Evolutionary conservation across 208 protist genomes (phyloP).

Genomic region (Leishmania braziliensis): DNA sequence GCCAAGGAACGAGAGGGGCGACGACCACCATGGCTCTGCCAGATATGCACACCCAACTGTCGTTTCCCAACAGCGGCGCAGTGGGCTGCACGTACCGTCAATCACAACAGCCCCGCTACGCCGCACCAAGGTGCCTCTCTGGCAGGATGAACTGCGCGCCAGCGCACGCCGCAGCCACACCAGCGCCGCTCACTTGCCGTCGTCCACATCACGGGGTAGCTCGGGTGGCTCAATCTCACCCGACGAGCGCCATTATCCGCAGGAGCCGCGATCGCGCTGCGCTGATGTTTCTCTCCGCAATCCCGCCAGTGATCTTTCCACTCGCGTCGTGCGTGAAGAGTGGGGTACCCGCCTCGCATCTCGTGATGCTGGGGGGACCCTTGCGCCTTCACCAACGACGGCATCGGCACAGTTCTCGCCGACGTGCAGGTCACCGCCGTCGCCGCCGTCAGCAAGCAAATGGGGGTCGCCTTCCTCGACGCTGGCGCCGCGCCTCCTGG

Average conservation of each 20-base stretch:
- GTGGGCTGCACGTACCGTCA: background rate
- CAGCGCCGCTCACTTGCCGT: background rate
- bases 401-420: background rate
- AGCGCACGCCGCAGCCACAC: background rate
- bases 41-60: conserved; percentile 22
- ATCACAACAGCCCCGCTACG: background rate
- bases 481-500: conserved; percentile 5
- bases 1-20: too few species aligned
- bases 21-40: background rate
- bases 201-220: background rate
- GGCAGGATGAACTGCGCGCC: conserved; percentile 3
- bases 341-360: background rate
- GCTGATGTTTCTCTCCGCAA: background rate
- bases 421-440: background rate
- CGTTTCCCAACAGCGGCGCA: conserved; percentile 10
- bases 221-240: background rate
- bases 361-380: background rate
- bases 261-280: background rate
- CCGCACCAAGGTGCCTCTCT: conserved; percentile 13
- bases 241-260: background rate
- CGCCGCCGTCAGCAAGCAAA: background rate
- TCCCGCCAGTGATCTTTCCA: background rate
- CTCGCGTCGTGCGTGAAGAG: background rate
- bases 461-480: background rate
- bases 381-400: background rate